Base-by-base conservation (phyloP, 805 yeast genomes). In the Myxozyma geophila region DNA sequence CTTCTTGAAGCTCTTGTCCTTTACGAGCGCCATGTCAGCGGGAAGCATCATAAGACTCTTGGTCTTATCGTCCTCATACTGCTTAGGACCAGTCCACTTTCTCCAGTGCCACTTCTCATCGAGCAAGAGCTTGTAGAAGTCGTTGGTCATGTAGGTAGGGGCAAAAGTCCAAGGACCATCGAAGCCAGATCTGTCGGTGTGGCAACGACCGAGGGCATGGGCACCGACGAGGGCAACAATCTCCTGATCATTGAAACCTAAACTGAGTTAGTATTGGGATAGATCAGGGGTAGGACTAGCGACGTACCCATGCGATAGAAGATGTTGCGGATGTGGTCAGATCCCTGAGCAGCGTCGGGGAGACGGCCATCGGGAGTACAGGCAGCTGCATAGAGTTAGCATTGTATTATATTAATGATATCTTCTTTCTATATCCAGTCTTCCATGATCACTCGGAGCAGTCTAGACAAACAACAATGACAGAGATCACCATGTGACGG, bases 161-260 rank as follows among this genome's bases (percentile, higher is more conserved):
- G 91, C 83, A 63, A 84, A 85, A 40, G 95, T 90, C 96, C 96
- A 90, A 66, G 93, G 92, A 13, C 96, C 96, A 68, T 89, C 95
- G 78, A 81, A 91, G 1, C 96, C 96, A 23, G 91, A 84, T 65
- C 86, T 83, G 67, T 81, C 74, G 64, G 82, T 79, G 72, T 86
- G 89, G 67, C 88, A 84, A 47, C 89, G 79, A 35, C 89, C 89
- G 46, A 86, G 73, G 35, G 83, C 80, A 75, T 86, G 89, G 4
- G 88, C 88, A 35, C 89, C 89, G 41, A 81, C 74, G 21, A 86
- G 74, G 1, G 85, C 84, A n/a, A 86, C 89, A 23, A 84, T 81
- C 73, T 86, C 89, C 71, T 80, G 81, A 70, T 83, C 87, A 70
- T 77, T 80, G 73, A 86, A 83, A 8, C 89, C 89, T 62, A 44